A percentile compares a stretch with the other conserved stretches of the same genome.
phyloP scores from a whole-genome alignment of 768 basidiomycete genomes.

The Boletus tomentosulus region DNA sequence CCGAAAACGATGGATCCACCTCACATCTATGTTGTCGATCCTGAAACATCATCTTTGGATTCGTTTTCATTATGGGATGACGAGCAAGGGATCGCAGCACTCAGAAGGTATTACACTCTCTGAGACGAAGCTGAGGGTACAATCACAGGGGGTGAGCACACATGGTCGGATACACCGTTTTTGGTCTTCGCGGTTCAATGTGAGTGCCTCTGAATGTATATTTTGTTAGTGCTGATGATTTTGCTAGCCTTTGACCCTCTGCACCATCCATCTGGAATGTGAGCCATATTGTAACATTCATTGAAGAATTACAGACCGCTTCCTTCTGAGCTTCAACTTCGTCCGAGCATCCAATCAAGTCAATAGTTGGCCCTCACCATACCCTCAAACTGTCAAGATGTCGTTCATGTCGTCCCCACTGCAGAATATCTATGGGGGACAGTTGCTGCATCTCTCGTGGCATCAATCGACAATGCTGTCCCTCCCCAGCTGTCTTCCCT shows the following conservation, averaged over 20 bases:
- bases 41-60: no score
- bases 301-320: conserved; percentile 67
- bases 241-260: conserved; percentile 45
- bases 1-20: conserved; percentile 27
- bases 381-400: conserved; percentile 52
- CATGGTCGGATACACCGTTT: conserved; percentile 69
- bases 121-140: conserved; percentile 54
- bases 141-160: conserved; percentile 56
- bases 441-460: conserved; percentile 16
- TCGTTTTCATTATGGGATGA: no score
- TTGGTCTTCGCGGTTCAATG: no score
- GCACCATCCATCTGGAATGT: conserved; percentile 59
- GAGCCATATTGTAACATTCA: conserved; percentile 68
- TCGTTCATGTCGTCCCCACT: conserved; percentile 35
- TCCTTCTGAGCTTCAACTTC: conserved; percentile 65
- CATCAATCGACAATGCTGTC: conserved; percentile 13
- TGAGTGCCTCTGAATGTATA: no score
- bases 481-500: conserved; percentile 17
- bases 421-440: conserved; percentile 36
- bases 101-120: no score
- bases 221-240: no score
- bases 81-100: no score
- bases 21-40: no score
- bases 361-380: conserved; percentile 69
- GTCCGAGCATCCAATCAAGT: conserved; percentile 60